phyloP scores from a whole-genome alignment of 2,329 filamentous ascomycete species.

The Mariannaea elegans region DNA sequence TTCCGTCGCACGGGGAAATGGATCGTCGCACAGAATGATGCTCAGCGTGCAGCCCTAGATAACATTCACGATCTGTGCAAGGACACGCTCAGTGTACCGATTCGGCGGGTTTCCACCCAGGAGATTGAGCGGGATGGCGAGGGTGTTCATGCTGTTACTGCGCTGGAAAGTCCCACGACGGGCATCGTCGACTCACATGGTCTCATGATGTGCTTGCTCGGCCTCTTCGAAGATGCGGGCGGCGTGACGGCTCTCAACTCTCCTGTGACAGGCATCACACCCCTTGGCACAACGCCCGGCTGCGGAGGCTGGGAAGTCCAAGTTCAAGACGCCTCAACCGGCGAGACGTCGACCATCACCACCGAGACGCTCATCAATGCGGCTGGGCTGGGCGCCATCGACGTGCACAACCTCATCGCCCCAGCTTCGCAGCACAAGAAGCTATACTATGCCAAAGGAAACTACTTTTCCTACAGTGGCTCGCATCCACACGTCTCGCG shows the following conservation, averaged over 20 bases:
- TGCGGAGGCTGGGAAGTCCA: constrained; percentile 74
- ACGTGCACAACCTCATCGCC: constrained; percentile 83
- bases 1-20: constrained; percentile 87
- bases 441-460: constrained; percentile 90
- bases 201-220: constrained; percentile 83
- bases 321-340: constrained; percentile 56
- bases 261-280: constrained; percentile 67
- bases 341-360: constrained; percentile 68
- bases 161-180: constrained; percentile 82
- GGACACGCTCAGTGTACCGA: constrained; percentile 66
- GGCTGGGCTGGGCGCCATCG: constrained; percentile 81
- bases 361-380: constrained; percentile 84
- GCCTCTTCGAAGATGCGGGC: constrained; percentile 78
- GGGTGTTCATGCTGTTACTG: constrained; percentile 73
- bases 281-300: constrained; percentile 56
- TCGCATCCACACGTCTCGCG: constrained; percentile 71
- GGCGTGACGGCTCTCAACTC: constrained; percentile 78
- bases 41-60: constrained; percentile 72
- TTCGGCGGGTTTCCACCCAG: constrained; percentile 70
- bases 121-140: constrained; percentile 77
- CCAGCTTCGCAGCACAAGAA: constrained; percentile 62
- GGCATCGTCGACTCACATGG: constrained; percentile 91
- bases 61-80: constrained; percentile 57
- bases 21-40: constrained; percentile 86
- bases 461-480: constrained; percentile 86